Evolutionary conservation across 2,329 filamentous ascomycete genomes (phyloP).

Genomic region (Diaporthe capsici): DNA sequence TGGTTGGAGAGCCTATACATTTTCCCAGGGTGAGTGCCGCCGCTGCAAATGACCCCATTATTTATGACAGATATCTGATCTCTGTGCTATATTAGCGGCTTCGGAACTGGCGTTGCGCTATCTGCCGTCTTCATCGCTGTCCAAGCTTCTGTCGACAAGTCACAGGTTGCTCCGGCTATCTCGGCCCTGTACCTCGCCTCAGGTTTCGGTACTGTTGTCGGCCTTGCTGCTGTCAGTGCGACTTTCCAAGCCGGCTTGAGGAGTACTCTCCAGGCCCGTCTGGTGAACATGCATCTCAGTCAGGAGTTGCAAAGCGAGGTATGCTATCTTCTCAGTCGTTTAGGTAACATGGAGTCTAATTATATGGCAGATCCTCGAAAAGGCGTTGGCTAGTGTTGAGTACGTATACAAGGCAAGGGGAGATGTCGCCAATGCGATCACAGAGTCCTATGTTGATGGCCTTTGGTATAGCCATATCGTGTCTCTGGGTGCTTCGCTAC

Average conservation of each 20-base stretch:
- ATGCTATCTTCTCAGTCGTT: too few relatives aligned
- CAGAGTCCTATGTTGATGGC: slow-evolving; percentile 52
- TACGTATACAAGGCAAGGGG: slow-evolving; percentile 49
- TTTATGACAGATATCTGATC: not conserved
- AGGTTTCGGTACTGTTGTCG: slow-evolving; percentile 55
- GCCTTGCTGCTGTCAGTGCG: slow-evolving; percentile 55
- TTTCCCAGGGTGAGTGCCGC: slow-evolving; percentile 59
- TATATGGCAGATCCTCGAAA: slow-evolving; percentile 48
- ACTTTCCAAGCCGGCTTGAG: slow-evolving; percentile 50
- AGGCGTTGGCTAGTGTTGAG: slow-evolving; percentile 51
- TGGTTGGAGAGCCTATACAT: slow-evolving; percentile 71
- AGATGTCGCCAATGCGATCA: slow-evolving; percentile 48
- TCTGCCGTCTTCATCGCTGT: slow-evolving; percentile 59
- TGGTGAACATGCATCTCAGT: slow-evolving; percentile 46
- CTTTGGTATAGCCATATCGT: slow-evolving; percentile 53
- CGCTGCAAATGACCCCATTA: not conserved
- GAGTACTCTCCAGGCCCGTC: slow-evolving; percentile 41
- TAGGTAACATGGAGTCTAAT: not conserved
- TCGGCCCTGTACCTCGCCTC: slow-evolving; percentile 57
- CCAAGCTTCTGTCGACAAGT: slow-evolving; percentile 55
- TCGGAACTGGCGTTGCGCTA: slow-evolving; percentile 57
- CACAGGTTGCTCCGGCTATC: slow-evolving; percentile 57
- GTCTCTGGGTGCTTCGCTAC: slow-evolving; percentile 48
- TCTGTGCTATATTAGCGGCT: slow-evolving; percentile 48
- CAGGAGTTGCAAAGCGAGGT: slow-evolving; percentile 45